Base-by-base conservation (phyloP, 805 yeast species). In the Candida tibetensis region DNA sequence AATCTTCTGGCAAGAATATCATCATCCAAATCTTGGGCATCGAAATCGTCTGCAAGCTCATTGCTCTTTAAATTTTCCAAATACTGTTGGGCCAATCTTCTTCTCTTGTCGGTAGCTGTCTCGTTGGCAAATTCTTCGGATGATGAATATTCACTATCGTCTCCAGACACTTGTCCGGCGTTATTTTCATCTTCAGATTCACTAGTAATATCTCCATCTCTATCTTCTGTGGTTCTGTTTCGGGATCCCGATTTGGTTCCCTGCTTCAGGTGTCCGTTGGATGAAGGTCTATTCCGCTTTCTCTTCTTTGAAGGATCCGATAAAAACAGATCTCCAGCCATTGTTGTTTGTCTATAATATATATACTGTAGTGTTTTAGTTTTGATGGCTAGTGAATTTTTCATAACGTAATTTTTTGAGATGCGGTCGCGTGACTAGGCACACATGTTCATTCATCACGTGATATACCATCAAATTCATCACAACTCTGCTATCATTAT, bases 11-110 rank as follows among this genome's bases (percentile, higher is more conserved):
- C 77, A 34, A 93, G 73, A 49, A 85, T 82, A 52, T 93, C 98
- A 41, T 82, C 76, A 62, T 91, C 99, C 49, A 91, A 63, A 50
- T 93, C 97, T 48, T 81, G 78, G 7, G 99, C 98, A 66, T 89
- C 95, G 52, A 87, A 90, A 18, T 57, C 62, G 14, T 40, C 47
- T 7, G 15, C 34, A 35, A 74, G 79, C 39, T 68, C 76, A 21
- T 62, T 69, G 3, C 69, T 64, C 57, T 85, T 79, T 53, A 93
- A 65, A 53, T 84, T 85, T 32, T 83, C 89, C 45, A 93, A 68
- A 60, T 93, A 93, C 61, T 90, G 93, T 61, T 89, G 89, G 13
- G 98, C 98, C 42, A 93, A 72, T 55, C 98, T 72, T 64, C 99
- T 78, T 62, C 99, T 79, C 62, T 87, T 89, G 55, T 93, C 99